Evolutionary conservation across 352 stramenopile species (phyloP), one percentile per base, ranked within the genome.

Genomic region (Phytophthora megakarya): DNA sequence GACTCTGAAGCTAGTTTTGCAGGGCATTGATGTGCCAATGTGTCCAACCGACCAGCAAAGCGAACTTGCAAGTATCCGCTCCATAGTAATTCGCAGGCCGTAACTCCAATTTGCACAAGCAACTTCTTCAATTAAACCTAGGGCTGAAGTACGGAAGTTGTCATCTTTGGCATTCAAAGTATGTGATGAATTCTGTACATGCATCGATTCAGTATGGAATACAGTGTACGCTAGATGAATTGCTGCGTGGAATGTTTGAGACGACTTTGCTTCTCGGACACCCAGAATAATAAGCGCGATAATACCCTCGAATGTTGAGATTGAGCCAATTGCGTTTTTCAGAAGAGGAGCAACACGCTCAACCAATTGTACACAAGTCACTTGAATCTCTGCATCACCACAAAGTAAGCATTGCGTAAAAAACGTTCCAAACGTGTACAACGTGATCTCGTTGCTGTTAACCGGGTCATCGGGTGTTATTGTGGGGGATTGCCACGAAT

Each of bases 391-490:
- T 0, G 50, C 22, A 28, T 32, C 35, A 37, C 67, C 62, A 28
- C 46, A 67, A 12, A 63, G 51, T 16, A 85, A 15, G 39, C 78
- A 87, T 40, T 85, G 72, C 0, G 75, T 72, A 19, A 87, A 86
- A 53, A 84, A 76, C 9, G 39, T 56, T 19, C 81, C 81, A 53
- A 90, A 90, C 3, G 78, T 88, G 44, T 84, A 75, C 25, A 70
- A 23, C 11, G 42, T 57, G 43, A 73, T 61, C 47, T 66, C 65
- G 28, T 40, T 69, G 28, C 22, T 70, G 60, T 73, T 49, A 28
- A 44, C 16, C 68, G 63, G 61, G 74, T 77, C 59, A 49, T 40
- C 11, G 39, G n/a, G 28, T 51, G 26, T 44, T 64, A 71, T 57
- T 61, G 59, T 35, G 23, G 61, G 42, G 45, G 69, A 19, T 30